Evolutionary conservation across 2,329 filamentous ascomycete genomes (phyloP).

Genomic region (Cyphellophora europaea): DNA sequence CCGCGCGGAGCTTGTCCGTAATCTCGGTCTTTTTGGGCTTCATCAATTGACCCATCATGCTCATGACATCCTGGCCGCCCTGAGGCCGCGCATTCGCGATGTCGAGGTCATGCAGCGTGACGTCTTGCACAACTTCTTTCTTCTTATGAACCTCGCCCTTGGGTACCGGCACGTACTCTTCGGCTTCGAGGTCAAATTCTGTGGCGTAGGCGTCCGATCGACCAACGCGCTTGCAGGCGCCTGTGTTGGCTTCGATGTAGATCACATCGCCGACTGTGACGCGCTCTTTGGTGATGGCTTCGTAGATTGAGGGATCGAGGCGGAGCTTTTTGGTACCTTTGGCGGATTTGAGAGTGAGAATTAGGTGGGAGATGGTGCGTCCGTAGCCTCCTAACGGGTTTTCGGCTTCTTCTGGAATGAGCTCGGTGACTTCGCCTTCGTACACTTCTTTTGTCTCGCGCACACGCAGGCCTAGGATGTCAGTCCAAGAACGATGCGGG

Average conservation of each 20-base stretch:
- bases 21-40: slow-evolving; percentile 99
- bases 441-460: slow-evolving; percentile 99
- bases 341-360: slow-evolving; percentile 90
- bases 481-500: slow-evolving; percentile 1
- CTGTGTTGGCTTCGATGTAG: slow-evolving; percentile 98
- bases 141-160: slow-evolving; percentile 99
- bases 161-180: slow-evolving; percentile 97
- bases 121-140: slow-evolving; percentile 99
- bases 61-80: slow-evolving; percentile 98
- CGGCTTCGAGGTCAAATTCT: slow-evolving; percentile 95
- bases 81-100: slow-evolving; percentile 91
- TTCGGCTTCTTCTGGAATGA: slow-evolving; percentile 95
- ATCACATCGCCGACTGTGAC: slow-evolving; percentile 95
- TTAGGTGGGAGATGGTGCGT: slow-evolving; percentile 89
- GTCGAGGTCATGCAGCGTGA: slow-evolving; percentile 92
- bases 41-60: slow-evolving; percentile 99
- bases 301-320: slow-evolving; percentile 95
- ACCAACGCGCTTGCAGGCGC: slow-evolving; percentile 93
- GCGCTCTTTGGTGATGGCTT: slow-evolving; percentile 96
- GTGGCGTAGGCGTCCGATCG: slow-evolving; percentile 95
- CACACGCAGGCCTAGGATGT: slow-evolving; percentile 61
- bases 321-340: slow-evolving; percentile 97
- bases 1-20: slow-evolving; percentile 86
- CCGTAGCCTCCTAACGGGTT: slow-evolving; percentile 95
- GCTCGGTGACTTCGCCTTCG: slow-evolving; percentile 94